Base-by-base conservation (phyloP, 1,284 basidiomycete genomes). In the Cutaneotrichosporon sp. region DNA sequence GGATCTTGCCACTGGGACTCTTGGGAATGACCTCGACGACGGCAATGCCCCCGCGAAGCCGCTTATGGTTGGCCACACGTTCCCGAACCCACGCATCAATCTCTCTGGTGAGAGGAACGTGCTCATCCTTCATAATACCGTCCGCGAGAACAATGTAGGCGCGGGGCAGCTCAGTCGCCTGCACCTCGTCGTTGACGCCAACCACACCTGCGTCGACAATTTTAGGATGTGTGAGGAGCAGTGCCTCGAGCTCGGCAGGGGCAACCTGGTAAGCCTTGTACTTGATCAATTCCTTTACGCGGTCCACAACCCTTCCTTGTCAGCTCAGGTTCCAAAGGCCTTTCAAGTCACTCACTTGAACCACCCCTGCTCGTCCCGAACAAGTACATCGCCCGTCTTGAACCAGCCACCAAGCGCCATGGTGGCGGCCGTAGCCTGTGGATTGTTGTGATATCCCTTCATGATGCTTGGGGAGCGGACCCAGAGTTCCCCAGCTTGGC, bases 271-370 rank as follows among this genome's bases (percentile, higher is more conserved):
- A 73, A 21, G 74, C 74, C 57, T 77, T 77, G 59, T 89, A 90
- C 70, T 90, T 90, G 76, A 91, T 87, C 35, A 90, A 73, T 66
- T 90, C 88, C 63, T 90, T 90, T 59, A 82, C 79, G 41, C 75
- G 59, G 57, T 77, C 75, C 30, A 75, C 70, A 40, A 77, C 72
- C 23, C 67, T 70, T 44, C 14, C 5, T 63, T 85, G 21, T 45
- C 43, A 52, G 49, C 30, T 26, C 33, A 37, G 21, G 4, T 22
- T 13, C 18, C 8, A 14, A 23, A 43, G 86, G 26, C 40, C 17
- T 8, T 15, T 26, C 15, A 23, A 14, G 17, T 4, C 12, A 46
- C 87, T 68, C 60, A 82, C 82, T 57, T 47, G 45, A 44, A 51
- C 51, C 49, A 76, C 2, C 87, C 88, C 2, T 87, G 81, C 2